Evolutionary conservation across 495 filamentous ascomycete genomes (phyloP).

Genomic region (Trypethelium eluteriae): DNA sequence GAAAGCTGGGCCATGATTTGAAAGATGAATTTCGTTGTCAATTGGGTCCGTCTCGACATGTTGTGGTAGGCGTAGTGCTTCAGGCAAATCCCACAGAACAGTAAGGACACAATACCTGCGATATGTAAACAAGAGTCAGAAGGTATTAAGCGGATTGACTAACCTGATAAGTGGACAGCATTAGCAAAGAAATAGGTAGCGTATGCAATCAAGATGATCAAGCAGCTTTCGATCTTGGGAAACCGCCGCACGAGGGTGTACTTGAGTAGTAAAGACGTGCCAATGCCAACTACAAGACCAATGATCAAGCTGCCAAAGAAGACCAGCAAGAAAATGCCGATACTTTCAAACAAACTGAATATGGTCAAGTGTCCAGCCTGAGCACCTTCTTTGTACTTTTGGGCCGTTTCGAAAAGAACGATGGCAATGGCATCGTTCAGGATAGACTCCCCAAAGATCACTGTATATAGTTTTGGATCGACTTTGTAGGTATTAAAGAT

Average conservation of each 20-base stretch:
- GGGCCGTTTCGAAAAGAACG: constrained; percentile 95
- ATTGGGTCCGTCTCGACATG: constrained; percentile 94
- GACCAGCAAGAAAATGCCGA: constrained; percentile 88
- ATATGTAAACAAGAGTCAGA: not conserved
- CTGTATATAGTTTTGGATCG: constrained; percentile 93
- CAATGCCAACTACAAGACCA: constrained; percentile 77
- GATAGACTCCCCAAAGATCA: constrained; percentile 97
- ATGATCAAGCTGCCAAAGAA: constrained; percentile 93
- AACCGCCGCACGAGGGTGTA: constrained; percentile 86
- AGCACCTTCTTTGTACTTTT: constrained; percentile 67
- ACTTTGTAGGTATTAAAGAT: constrained; percentile 99
- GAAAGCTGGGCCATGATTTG: constrained; percentile 89
- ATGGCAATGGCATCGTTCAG: constrained; percentile 97
- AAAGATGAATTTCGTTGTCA: constrained; percentile 97
- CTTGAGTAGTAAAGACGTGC: constrained; percentile 79
- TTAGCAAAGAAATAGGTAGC: constrained; percentile 97
- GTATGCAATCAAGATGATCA: constrained; percentile 90
- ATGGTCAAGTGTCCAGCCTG: constrained; percentile 56
- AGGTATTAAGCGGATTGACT: constrained; percentile 25
- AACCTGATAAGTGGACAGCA: constrained; percentile 88
- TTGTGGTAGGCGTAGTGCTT: constrained; percentile 99
- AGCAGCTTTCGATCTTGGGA: constrained; percentile 92
- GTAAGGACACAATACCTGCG: constrained; percentile 85
- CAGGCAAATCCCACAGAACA: constrained; percentile 96
- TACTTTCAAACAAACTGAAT: constrained; percentile 74